phyloP scores from a whole-genome alignment of 1,139 yeast species.

The Taphrina sp. region DNA sequence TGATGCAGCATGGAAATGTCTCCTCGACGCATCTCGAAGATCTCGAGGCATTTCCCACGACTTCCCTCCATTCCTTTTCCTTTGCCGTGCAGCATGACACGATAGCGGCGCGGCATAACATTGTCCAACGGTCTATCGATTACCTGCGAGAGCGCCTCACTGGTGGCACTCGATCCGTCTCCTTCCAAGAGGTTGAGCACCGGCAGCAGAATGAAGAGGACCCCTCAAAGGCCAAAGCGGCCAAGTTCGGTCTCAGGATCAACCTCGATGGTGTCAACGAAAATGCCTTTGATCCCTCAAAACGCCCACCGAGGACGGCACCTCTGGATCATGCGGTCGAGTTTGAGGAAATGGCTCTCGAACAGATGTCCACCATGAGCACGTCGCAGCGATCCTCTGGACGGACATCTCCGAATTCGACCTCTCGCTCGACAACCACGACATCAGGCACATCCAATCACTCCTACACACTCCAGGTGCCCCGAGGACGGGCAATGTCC shows the following conservation, averaged over 20 bases:
- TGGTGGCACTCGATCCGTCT: conserved; percentile 8
- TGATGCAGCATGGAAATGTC: conserved; percentile 16
- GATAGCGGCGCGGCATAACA: conserved; percentile 27
- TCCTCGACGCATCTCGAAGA: conserved; percentile 31
- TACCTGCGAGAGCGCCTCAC: conserved; percentile 21
- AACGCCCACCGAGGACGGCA: conserved; percentile 20
- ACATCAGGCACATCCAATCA: conserved; percentile 21
- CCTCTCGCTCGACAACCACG: conserved; percentile 19
- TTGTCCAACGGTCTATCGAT: conserved; percentile 26
- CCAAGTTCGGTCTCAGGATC: conserved; percentile 1
- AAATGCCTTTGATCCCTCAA: conserved; percentile 5
- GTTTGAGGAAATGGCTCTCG: too few relatives aligned
- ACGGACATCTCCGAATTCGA: conserved; percentile 6
- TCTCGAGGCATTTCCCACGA: conserved; percentile 26
- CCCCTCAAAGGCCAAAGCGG: neutral
- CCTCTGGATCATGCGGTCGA: neutral
- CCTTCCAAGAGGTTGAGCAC: conserved; percentile 4
- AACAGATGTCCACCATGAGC: conserved; percentile 2
- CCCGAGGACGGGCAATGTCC: conserved; percentile 15
- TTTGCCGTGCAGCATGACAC: conserved; percentile 30
- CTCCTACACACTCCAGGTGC: neutral
- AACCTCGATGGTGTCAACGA: conserved; percentile 26
- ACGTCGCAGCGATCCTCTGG: conserved; percentile 19
- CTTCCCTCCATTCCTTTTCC: conserved; percentile 30
- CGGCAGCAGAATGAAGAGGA: neutral